Conservation (phyloP, 257 asterid species). For the Nicotiana tabacum region DNA sequence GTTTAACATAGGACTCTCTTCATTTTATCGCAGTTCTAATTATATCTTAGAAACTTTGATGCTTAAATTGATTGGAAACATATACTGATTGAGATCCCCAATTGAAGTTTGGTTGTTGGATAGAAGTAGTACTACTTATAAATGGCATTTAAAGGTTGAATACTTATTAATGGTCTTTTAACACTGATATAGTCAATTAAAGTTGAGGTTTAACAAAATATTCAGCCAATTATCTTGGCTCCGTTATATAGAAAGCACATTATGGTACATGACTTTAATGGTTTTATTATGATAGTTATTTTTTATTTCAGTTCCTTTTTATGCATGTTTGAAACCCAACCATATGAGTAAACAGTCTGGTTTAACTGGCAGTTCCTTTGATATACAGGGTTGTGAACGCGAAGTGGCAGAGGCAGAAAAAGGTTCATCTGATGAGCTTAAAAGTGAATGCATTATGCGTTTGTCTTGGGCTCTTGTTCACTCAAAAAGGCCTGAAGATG, state of each 20-base stretch:
- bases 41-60: not conserved
- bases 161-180: not conserved
- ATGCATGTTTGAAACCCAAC: not conserved
- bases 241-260: not conserved
- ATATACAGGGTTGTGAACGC: conserved; percentile 80
- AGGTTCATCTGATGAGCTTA: conserved; percentile 62
- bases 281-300: not conserved
- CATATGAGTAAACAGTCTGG: not conserved
- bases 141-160: not conserved
- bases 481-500: conserved; percentile 71
- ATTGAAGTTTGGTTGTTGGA: not conserved
- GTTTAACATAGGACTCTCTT: not conserved
- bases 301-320: not conserved
- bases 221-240: not conserved
- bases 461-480: conserved; percentile 98
- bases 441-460: conserved; percentile 84
- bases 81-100: not conserved
- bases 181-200: not conserved
- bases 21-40: not conserved
- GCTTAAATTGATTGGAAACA: not conserved
- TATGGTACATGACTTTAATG: not conserved
- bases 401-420: conserved; percentile 87
- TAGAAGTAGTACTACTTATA: not conserved
- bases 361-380: not conserved
- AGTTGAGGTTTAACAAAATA: not conserved